phyloP scores from a whole-genome alignment of 805 yeast genomes.

The Sugiyamaella boreocaroliniensis region DNA sequence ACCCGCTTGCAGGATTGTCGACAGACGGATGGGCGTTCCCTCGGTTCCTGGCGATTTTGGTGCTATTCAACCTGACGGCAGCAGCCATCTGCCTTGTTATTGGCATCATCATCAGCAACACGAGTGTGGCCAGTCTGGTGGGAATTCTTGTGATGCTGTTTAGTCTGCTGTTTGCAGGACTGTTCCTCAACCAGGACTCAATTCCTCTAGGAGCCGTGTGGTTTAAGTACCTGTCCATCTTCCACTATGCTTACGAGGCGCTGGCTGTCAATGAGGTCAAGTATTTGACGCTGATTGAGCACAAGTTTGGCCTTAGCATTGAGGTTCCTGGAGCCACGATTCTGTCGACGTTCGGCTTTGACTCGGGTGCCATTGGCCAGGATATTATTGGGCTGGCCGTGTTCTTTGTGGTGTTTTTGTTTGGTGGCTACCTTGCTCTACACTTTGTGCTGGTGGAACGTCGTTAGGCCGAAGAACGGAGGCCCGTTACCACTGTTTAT shows the following conservation, averaged over 20 bases:
- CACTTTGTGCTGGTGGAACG: constrained; percentile 70
- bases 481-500: too few species aligned
- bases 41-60: constrained; percentile 60
- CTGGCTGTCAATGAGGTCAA: constrained; percentile 87
- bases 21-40: constrained; percentile 68
- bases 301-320: constrained; percentile 85
- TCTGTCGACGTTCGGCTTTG: constrained; percentile 89
- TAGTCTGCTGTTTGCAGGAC: constrained; percentile 85
- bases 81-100: constrained; percentile 79
- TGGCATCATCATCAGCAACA: constrained; percentile 80
- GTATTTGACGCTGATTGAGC: constrained; percentile 74
- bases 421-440: constrained; percentile 68
- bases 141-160: constrained; percentile 80
- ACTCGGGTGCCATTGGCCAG: constrained; percentile 63
- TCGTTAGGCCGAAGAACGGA: constrained; percentile 34
- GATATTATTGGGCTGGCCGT: constrained; percentile 58
- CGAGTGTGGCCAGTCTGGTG: constrained; percentile 85
- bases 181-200: constrained; percentile 79
- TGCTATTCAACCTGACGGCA: constrained; percentile 79
- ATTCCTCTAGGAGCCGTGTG: constrained; percentile 52
- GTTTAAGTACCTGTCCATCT: constrained; percentile 78
- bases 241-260: constrained; percentile 95
- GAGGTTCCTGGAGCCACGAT: constrained; percentile 98
- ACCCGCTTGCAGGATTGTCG: constrained; percentile 85
- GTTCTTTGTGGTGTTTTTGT: constrained; percentile 52